Conservation (phyloP, 768 basidiomycete species). For the Pleurotus pulmonarius region DNA sequence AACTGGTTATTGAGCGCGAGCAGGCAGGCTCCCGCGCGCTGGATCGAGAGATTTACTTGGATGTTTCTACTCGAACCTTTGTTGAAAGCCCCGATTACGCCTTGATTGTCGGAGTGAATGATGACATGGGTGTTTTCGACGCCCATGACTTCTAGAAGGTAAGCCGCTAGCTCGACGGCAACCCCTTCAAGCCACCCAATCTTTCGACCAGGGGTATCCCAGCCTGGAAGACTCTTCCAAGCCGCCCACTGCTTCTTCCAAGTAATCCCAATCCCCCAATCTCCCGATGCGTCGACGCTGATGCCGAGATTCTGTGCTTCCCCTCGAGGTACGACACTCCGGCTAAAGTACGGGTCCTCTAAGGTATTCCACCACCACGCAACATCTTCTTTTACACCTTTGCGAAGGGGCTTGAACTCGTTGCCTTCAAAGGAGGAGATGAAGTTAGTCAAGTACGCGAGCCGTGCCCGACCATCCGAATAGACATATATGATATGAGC, state of each 20-base stretch:
- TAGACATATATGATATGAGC: conserved; percentile 25
- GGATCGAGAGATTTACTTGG: conserved; percentile 18
- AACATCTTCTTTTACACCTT: conserved; percentile 17
- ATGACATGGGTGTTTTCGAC: conserved; percentile 11
- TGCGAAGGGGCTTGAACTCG: conserved; percentile 12
- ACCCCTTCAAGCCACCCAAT: conserved; percentile 24
- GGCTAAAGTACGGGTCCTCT: background rate
- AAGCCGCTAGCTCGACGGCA: conserved; percentile 19
- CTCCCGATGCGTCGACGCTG: conserved; percentile 18
- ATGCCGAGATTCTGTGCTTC: conserved; percentile 7
- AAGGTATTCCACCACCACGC: conserved; percentile 23
- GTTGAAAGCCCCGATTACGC: conserved; percentile 22
- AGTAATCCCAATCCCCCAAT: conserved; percentile 16
- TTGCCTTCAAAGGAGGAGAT: conserved; percentile 16
- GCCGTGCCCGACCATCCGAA: conserved; percentile 13
- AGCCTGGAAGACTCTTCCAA: conserved; percentile 10
- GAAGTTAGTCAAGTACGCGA: conserved; percentile 22
- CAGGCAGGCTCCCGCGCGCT: conserved; percentile 8
- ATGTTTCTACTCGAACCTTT: conserved; percentile 19
- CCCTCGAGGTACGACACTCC: conserved; percentile 1
- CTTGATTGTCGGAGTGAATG: conserved; percentile 25
- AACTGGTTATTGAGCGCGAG: conserved; percentile 9
- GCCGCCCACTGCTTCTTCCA: conserved; percentile 17
- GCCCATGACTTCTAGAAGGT: conserved; percentile 8
- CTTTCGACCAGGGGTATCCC: conserved; percentile 13